These are phyloP conservation scores for Dentipellis sp. DNA, from an alignment of 768 basidiomycete genomes.

Conservation along the genomic window DNA sequence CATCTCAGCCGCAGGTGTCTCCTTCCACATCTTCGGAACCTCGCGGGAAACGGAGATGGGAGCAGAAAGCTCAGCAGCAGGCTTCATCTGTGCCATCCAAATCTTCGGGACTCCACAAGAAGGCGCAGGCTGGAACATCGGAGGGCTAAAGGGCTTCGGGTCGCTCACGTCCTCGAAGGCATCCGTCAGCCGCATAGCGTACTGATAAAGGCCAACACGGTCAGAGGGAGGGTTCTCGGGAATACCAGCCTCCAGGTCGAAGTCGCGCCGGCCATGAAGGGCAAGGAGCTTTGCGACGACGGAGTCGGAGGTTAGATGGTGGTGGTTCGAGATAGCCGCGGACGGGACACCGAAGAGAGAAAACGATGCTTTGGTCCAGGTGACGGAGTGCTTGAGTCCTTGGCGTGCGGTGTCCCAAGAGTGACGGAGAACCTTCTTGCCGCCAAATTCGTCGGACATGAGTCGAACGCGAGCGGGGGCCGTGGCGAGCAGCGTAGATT, in stretches of 20 bases:
- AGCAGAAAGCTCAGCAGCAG: too few species aligned
- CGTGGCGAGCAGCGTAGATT: conserved; percentile 10
- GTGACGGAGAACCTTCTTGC: background rate
- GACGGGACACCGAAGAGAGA: background rate
- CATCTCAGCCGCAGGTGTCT: too few species aligned
- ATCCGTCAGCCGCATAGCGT: background rate
- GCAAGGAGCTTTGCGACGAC: background rate
- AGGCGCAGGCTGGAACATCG: background rate
- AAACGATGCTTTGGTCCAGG: background rate
- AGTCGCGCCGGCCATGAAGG: background rate
- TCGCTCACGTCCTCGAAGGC: background rate
- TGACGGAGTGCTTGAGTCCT: background rate
- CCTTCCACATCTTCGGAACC: too few species aligned
- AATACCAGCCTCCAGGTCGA: background rate
- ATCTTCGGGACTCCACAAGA: too few species aligned
- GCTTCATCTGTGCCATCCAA: too few species aligned
- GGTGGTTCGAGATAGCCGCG: background rate
- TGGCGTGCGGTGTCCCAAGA: background rate
- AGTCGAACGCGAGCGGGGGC: conserved; percentile 2
- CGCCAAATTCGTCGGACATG: background rate
- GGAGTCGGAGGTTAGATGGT: background rate
- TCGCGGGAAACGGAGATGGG: too few species aligned
- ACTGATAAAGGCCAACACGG: background rate
- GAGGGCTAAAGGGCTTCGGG: background rate
- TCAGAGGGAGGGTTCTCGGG: background rate